Evolutionary conservation across 441 rosid species (phyloP), one percentile per base, ranked within the genome.

Genomic region (Eugenia klotzschiana): DNA sequence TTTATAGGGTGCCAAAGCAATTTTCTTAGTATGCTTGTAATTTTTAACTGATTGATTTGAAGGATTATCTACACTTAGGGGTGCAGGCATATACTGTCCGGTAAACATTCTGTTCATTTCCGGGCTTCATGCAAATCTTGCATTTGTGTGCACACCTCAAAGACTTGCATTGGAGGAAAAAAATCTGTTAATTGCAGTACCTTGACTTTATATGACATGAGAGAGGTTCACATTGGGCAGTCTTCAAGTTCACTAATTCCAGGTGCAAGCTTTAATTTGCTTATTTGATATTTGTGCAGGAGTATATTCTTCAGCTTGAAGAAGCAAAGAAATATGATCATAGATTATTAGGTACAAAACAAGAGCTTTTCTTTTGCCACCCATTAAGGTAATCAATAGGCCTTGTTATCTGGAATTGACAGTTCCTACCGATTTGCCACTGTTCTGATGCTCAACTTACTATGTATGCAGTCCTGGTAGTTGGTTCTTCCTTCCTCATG

Each of bases 301-400:
- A 94, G 86, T 92, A 97, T 88, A 87, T 93, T 83, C 90, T 87
- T 64, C 87, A 85, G 79, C 87, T 95, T 4, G 98, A 94, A 91
- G 99, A 96, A 86, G 99, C 98, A 29, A 94, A 94, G 91, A 94
- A 94, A 84, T 96, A 97, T 85, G 99, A 97, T 83, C 98, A 96
- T 86, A 93, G 98, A 86, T 86, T 92, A 83, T 86, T 96, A 91
- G 99, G 99, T 64, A 88, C 87, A 83, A 94, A 94, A 88, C 99
- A 97, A 89, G 99, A 97, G 84, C 97, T 97, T 77, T 97, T 97
- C 93, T 97, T 97, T 86, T 90, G 92, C 89, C 98, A 97, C 90
- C 93, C 89, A 11, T 88, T 94, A 79, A 96, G 99, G 98, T 96
- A 84, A 22, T 57, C 52, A 69, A 50, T 80, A 14, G 60, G 79